Evolutionary conservation across 257 asterid species (phyloP).

Genomic region (Paraleonurus japonicus): DNA sequence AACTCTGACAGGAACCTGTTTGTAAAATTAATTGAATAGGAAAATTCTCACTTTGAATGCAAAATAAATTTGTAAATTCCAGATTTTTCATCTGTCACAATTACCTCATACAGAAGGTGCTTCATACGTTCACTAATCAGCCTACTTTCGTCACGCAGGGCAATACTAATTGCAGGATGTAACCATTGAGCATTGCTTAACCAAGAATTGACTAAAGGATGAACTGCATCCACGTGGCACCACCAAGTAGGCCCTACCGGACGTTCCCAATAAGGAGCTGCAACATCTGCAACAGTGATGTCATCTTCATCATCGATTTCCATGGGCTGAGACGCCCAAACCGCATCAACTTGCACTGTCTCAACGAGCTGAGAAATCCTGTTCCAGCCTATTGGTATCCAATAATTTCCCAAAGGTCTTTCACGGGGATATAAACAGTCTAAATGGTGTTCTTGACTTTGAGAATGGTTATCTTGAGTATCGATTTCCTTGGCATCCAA

Average conservation of each 20-base stretch:
- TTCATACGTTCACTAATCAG: conserved; percentile 54
- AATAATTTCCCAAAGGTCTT: conserved; percentile 35
- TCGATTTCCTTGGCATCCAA: conserved; percentile 22
- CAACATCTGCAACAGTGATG: conserved; percentile 48
- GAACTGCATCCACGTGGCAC: conserved; percentile 47
- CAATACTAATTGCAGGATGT: conserved; percentile 49
- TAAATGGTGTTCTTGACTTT: conserved; percentile 12
- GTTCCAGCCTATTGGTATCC: conserved; percentile 51
- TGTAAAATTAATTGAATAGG: not conserved
- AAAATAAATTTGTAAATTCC: not conserved
- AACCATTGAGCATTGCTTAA: conserved; percentile 45
- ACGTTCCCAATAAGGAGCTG: conserved; percentile 47
- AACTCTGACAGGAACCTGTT: conserved; percentile 53
- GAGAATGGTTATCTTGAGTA: conserved; percentile 18
- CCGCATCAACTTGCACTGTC: conserved; percentile 37
- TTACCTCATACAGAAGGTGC: conserved; percentile 52
- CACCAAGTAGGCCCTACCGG: conserved; percentile 54
- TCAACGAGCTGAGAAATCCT: conserved; percentile 42
- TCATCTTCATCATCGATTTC: conserved; percentile 40
- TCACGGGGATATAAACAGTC: conserved; percentile 29
- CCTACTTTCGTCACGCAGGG: conserved; percentile 46
- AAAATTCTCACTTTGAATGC: not conserved
- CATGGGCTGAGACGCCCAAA: conserved; percentile 34
- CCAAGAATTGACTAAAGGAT: conserved; percentile 37
- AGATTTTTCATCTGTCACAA: not conserved